Percentiles rank a stretch among this genome's conserved stretches.
Conservation (phyloP, 108 stramenopile genomes). For the Cyclostephanos tholiformis region DNA sequence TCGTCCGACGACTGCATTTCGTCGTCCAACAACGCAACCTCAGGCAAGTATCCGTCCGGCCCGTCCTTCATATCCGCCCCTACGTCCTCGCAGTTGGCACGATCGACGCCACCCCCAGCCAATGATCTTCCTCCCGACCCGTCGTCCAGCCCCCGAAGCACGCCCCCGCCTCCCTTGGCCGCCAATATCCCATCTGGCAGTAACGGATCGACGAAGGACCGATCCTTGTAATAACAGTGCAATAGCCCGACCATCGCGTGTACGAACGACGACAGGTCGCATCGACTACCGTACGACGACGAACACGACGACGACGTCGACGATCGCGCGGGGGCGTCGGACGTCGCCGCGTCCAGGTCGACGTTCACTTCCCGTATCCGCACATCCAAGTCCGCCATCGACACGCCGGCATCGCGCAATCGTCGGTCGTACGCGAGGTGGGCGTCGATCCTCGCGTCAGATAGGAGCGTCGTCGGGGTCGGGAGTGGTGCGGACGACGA, state of each 20-base stretch:
- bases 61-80: conserved; percentile 28
- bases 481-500: background rate
- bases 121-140: background rate
- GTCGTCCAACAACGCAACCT: conserved; percentile 36
- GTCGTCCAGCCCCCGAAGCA: background rate
- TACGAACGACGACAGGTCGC: conserved; percentile 29
- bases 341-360: conserved; percentile 30
- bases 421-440: conserved; percentile 68
- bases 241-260: conserved; percentile 39
- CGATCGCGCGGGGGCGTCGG: conserved; percentile 30
- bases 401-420: conserved; percentile 64
- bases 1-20: conserved; percentile 20
- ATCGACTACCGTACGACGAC: conserved; percentile 11
- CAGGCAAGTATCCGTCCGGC: conserved; percentile 30
- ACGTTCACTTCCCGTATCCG: conserved; percentile 60
- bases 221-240: conserved; percentile 71
- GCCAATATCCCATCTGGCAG: conserved; percentile 9
- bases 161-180: background rate
- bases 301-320: conserved; percentile 15
- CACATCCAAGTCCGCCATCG: conserved; percentile 69
- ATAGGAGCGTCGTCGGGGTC: conserved; percentile 7
- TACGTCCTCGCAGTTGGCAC: background rate
- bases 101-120: background rate
- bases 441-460: conserved; percentile 51
- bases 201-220: conserved; percentile 78